Conservation (phyloP, 2,329 filamentous ascomycete genomes). For the Botrytis cinerea region DNA sequence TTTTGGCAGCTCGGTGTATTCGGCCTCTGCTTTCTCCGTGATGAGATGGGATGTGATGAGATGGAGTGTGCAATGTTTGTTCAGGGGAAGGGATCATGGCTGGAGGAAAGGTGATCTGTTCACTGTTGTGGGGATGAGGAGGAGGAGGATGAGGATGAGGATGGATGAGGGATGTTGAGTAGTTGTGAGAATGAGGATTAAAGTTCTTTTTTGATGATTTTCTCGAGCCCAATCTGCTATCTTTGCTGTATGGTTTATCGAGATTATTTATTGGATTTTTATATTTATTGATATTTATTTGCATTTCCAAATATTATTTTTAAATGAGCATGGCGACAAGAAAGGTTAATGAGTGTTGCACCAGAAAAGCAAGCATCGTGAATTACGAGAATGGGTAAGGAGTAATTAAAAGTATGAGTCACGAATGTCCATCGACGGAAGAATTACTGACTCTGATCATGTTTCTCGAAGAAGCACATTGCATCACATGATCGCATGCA, state of each 20-base stretch:
- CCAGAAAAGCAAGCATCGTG: neutral
- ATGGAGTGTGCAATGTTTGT: neutral
- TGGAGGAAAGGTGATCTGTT: neutral
- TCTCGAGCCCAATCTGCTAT: too few relatives aligned
- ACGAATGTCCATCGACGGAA: neutral
- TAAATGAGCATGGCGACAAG: neutral
- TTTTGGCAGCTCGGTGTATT: neutral
- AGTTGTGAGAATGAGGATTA: neutral
- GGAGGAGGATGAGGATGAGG: neutral
- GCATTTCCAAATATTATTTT: too few relatives aligned
- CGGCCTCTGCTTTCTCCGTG: neutral
- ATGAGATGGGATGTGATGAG: neutral
- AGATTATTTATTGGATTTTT: neutral
- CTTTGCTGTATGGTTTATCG: neutral
- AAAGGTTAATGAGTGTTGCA: neutral
- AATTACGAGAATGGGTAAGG: neutral
- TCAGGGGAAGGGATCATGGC: neutral
- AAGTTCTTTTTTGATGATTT: neutral
- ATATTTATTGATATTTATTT: neutral
- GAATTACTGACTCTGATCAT: neutral
- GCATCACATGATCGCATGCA: neutral
- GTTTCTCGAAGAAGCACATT: neutral
- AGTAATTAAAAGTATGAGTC: neutral
- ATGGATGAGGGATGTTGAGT: neutral
- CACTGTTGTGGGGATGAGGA: neutral